Evolutionary conservation across 2,329 filamentous ascomycete species (phyloP).

Genomic region (Hysterium pulicare): DNA sequence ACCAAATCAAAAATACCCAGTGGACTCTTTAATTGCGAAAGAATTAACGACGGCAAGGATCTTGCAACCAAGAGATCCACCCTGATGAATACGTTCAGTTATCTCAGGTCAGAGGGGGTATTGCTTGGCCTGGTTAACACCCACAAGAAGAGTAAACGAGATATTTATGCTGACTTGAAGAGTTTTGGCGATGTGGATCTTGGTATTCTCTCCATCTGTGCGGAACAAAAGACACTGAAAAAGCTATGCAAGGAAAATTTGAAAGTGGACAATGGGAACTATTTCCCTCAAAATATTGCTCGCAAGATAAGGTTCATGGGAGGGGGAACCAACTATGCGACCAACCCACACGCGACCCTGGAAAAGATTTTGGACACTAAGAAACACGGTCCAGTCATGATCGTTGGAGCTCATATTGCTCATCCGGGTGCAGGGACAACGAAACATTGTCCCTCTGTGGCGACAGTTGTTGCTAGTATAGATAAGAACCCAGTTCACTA

Average conservation of each 20-base stretch:
- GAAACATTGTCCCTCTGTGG: neutral
- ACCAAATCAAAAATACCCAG: no score
- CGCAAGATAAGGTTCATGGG: conserved; percentile 1
- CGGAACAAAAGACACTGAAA: neutral
- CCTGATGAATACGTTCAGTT: no score
- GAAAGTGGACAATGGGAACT: neutral
- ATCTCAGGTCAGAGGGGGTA: neutral
- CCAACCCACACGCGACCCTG: neutral
- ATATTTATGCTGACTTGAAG: neutral
- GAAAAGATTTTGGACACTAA: neutral
- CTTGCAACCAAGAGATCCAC: no score
- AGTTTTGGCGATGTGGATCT: neutral
- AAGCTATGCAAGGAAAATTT: neutral
- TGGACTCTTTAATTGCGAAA: no score
- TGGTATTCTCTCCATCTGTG: neutral
- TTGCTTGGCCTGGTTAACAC: neutral
- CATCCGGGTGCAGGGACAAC: neutral
- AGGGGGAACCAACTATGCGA: neutral
- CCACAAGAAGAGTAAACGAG: neutral
- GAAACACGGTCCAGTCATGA: neutral
- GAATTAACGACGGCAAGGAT: no score
- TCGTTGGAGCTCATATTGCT: neutral
- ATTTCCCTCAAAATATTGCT: neutral
- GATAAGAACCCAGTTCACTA: neutral
- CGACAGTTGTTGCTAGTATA: neutral